These are phyloP conservation scores for Nicotiana otophora DNA, from an alignment of 257 asterid species.

Conservation along the genomic window DNA sequence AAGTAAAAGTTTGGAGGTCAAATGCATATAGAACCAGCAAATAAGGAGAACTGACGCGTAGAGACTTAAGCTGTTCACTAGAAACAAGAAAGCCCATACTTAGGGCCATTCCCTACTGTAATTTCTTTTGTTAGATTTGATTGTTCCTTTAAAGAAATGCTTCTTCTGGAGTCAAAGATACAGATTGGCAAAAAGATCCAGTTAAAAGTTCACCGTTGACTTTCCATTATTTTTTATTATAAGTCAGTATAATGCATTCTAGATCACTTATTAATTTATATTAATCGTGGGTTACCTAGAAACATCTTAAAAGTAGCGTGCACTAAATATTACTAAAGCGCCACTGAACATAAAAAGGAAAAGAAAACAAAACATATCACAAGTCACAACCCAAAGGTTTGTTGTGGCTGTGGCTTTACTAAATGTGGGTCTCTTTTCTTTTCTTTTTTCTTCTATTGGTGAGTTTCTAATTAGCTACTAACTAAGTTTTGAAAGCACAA, in stretches of 20 bases:
- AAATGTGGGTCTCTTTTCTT: too few species aligned
- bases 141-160: background rate
- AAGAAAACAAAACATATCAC: background rate
- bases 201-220: constrained; percentile 5
- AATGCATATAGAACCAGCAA: background rate
- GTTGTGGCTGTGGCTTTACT: background rate
- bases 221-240: background rate
- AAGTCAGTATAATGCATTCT: background rate
- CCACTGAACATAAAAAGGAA: background rate
- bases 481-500: background rate
- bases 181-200: background rate
- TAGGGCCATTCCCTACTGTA: background rate
- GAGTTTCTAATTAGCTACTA: background rate
- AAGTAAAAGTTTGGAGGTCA: background rate
- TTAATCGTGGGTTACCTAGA: background rate
- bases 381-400: background rate
- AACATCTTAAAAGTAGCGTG: background rate
- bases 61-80: background rate
- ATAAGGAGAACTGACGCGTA: background rate
- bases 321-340: background rate
- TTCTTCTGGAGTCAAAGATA: background rate
- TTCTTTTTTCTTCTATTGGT: background rate
- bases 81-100: constrained; percentile 1
- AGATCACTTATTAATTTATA: background rate
- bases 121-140: background rate